A percentile compares a stretch with the other conserved stretches of the same genome.
These are phyloP conservation scores for Fragaria vesca DNA, from an alignment of 306 rosid species.

Conservation along the genomic window DNA sequence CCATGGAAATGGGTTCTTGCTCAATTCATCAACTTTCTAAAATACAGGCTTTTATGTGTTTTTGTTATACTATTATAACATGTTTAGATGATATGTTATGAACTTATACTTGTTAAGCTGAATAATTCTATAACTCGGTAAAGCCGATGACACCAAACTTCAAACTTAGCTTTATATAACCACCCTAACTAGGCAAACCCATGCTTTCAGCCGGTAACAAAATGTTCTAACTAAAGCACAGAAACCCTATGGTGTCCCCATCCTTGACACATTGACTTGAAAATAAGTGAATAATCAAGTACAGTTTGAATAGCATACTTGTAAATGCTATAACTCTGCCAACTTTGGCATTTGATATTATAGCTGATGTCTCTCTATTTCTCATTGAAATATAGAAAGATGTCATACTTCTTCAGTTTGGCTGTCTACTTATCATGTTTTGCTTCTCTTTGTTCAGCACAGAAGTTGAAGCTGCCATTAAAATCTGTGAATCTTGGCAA, in stretches of 20 bases:
- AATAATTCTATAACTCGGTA: too few species aligned
- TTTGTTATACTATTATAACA: too few species aligned
- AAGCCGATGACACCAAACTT: too few species aligned
- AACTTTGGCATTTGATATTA: background rate
- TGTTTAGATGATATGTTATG: too few species aligned
- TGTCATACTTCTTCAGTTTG: slow-evolving; percentile 12
- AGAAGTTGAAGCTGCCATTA: slow-evolving; percentile 42
- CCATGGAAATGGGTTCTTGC: too few species aligned
- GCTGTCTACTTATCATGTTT: background rate
- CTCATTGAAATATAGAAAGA: background rate
- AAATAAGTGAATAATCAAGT: background rate
- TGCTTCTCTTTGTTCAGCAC: slow-evolving; percentile 26
- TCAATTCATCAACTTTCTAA: too few species aligned
- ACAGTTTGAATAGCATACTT: background rate
- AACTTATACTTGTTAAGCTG: too few species aligned
- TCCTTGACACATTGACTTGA: background rate
- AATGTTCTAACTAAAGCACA: background rate
- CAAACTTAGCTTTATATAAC: too few species aligned
- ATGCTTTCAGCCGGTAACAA: background rate
- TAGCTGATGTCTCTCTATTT: background rate
- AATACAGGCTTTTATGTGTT: too few species aligned
- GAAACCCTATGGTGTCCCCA: background rate
- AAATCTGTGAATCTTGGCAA: slow-evolving; percentile 68
- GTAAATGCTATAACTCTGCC: background rate
- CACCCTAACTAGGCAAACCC: too few species aligned